Evolutionary conservation across 2,329 filamentous ascomycete genomes (phyloP).

Genomic region (Ascochyta koolunga): DNA sequence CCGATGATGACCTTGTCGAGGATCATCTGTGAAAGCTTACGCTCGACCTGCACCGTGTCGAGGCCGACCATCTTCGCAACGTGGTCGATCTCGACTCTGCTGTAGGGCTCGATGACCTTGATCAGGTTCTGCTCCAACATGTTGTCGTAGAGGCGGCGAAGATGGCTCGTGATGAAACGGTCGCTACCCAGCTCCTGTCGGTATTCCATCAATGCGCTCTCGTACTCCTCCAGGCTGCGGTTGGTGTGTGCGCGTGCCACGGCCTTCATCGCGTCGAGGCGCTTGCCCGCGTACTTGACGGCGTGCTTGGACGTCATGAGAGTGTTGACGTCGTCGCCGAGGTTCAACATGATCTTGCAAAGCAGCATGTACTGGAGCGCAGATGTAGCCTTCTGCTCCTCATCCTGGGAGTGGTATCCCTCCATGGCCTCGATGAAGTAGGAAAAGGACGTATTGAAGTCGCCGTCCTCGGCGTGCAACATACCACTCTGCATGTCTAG

Average conservation of each 20-base stretch:
- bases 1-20: slow-evolving; percentile 98
- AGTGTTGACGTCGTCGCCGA: slow-evolving; percentile 92
- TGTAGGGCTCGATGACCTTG: slow-evolving; percentile 99
- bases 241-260: slow-evolving; percentile 95
- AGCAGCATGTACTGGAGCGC: slow-evolving; percentile 99
- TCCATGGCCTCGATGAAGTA: slow-evolving; percentile 99
- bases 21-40: slow-evolving; percentile 99
- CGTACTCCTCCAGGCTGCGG: slow-evolving; percentile 95
- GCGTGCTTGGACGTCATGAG: slow-evolving; percentile 97
- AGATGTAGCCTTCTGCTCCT: slow-evolving; percentile 87
- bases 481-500: slow-evolving; percentile 99
- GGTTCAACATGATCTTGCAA: slow-evolving; percentile 99
- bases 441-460: slow-evolving; percentile 98
- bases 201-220: slow-evolving; percentile 87
- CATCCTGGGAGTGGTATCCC: slow-evolving; percentile 93
- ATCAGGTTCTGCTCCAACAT: slow-evolving; percentile 99
- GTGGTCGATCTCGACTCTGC: slow-evolving; percentile 93
- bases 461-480: slow-evolving; percentile 97
- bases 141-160: slow-evolving; percentile 93
- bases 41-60: slow-evolving; percentile 94
- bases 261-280: slow-evolving; percentile 98
- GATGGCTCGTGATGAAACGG: slow-evolving; percentile 94
- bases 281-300: slow-evolving; percentile 92
- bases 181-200: slow-evolving; percentile 93
- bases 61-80: slow-evolving; percentile 97